These are phyloP conservation scores for Roridomyces roridus DNA, from an alignment of 768 basidiomycete genomes.

Conservation along the genomic window DNA sequence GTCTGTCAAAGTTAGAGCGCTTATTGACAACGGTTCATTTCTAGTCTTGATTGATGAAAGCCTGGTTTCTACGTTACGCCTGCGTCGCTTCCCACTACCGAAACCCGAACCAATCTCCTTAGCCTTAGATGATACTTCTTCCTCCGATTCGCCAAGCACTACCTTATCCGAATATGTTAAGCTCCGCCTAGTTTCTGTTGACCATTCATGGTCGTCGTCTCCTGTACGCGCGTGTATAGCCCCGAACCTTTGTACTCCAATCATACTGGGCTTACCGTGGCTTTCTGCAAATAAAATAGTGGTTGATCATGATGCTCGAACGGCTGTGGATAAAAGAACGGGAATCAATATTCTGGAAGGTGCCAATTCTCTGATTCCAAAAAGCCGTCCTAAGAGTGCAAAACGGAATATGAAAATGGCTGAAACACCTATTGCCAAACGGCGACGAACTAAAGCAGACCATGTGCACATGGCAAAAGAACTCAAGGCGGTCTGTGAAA, in stretches of 20 bases:
- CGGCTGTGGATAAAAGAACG: background rate
- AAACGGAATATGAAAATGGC: too few relatives aligned
- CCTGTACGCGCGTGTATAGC: background rate
- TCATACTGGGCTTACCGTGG: background rate
- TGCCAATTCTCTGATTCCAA: too few relatives aligned
- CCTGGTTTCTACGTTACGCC: conserved; percentile 8
- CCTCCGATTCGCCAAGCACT: conserved; percentile 12
- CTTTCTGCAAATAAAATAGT: background rate
- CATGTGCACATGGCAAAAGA: background rate
- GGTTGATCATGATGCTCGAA: background rate
- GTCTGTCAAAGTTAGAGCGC: background rate
- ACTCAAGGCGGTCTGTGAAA: background rate
- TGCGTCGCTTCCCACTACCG: conserved; percentile 20
- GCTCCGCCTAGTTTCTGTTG: background rate
- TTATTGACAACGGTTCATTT: conserved; percentile 25
- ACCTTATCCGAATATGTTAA: conserved; percentile 20
- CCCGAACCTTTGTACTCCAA: background rate
- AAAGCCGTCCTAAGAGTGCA: too few relatives aligned
- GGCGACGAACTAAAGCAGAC: background rate
- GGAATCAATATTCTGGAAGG: too few relatives aligned
- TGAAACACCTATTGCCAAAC: too few relatives aligned
- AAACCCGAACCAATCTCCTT: conserved; percentile 22
- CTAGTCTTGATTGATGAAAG: background rate
- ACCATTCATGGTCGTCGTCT: background rate
- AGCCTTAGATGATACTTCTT: conserved; percentile 10